Evolutionary conservation across 305 asterid genomes (phyloP).

Genomic region (Andrographis paniculata): DNA sequence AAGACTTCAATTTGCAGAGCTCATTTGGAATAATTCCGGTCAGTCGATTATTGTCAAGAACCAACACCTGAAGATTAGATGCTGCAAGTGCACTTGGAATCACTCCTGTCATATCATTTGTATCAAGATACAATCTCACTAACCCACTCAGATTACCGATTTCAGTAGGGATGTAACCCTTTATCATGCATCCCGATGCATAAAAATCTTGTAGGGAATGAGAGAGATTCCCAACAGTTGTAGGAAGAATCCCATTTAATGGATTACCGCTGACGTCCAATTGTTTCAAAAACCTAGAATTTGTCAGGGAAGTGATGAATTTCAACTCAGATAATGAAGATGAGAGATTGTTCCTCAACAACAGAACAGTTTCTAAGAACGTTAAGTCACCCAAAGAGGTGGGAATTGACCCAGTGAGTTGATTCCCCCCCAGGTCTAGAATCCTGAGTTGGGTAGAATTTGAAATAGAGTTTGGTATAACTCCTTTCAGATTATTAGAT

Average conservation of each 20-base stretch:
- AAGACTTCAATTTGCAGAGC: neutral
- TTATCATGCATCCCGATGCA: neutral
- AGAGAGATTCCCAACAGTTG: neutral
- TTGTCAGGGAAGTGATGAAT: conserved; percentile 17
- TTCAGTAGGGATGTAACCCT: neutral
- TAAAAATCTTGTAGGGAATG: neutral
- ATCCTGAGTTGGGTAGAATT: conserved; percentile 14
- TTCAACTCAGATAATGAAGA: conserved; percentile 11
- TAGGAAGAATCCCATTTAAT: neutral
- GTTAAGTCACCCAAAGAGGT: conserved; percentile 18
- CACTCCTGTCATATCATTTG: neutral
- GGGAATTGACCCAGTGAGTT: conserved; percentile 21
- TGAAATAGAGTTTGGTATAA: conserved; percentile 18
- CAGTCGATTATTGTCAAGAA: neutral
- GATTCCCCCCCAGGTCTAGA: neutral
- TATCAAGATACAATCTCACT: neutral
- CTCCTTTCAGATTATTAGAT: conserved; percentile 14
- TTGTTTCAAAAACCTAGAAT: neutral
- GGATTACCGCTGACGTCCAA: neutral
- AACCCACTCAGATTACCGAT: conserved; percentile 6
- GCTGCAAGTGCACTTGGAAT: neutral
- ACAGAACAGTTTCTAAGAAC: neutral
- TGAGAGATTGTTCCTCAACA: conserved; percentile 12
- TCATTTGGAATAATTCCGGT: neutral
- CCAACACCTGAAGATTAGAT: neutral